Evolutionary conservation across 441 rosid genomes (phyloP).

Genomic region (Codiaeum variegatum): DNA sequence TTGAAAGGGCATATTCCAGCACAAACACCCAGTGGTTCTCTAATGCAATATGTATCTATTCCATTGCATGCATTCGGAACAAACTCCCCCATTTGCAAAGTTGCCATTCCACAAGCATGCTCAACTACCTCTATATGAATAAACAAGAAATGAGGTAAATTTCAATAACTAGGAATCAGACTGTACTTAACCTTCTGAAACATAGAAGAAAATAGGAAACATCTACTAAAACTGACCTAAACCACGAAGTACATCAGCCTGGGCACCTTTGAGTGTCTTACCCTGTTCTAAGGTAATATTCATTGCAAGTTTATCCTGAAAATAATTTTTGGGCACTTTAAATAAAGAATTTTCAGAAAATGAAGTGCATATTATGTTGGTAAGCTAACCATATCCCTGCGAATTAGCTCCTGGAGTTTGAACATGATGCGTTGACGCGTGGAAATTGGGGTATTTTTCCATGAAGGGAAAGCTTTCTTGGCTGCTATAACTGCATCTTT

Average conservation of each 20-base stretch:
- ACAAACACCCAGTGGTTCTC: slow-evolving; percentile 55
- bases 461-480: slow-evolving; percentile 48
- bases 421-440: slow-evolving; percentile 58
- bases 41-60: slow-evolving; percentile 46
- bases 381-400: slow-evolving; percentile 46
- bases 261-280: slow-evolving; percentile 30
- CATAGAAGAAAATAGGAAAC: slow-evolving; percentile 7
- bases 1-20: slow-evolving; percentile 56
- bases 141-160: slow-evolving; percentile 21
- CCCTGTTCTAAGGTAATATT: slow-evolving; percentile 53
- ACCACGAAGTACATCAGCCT: slow-evolving; percentile 31
- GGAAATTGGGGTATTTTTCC: slow-evolving; percentile 49
- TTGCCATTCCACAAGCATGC: slow-evolving; percentile 61
- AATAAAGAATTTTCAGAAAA: background rate
- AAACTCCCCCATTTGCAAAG: slow-evolving; percentile 54
- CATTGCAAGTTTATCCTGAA: slow-evolving; percentile 53
- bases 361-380: background rate
- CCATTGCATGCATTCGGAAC: slow-evolving; percentile 49
- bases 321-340: slow-evolving; percentile 11
- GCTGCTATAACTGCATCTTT: slow-evolving; percentile 58
- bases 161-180: slow-evolving; percentile 8
- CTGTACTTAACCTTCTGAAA: slow-evolving; percentile 6
- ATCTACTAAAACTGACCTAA: slow-evolving; percentile 31
- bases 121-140: slow-evolving; percentile 51
- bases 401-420: slow-evolving; percentile 57